Evolutionary conservation across 352 stramenopile genomes (phyloP).

Genomic region (Pythium sp.): DNA sequence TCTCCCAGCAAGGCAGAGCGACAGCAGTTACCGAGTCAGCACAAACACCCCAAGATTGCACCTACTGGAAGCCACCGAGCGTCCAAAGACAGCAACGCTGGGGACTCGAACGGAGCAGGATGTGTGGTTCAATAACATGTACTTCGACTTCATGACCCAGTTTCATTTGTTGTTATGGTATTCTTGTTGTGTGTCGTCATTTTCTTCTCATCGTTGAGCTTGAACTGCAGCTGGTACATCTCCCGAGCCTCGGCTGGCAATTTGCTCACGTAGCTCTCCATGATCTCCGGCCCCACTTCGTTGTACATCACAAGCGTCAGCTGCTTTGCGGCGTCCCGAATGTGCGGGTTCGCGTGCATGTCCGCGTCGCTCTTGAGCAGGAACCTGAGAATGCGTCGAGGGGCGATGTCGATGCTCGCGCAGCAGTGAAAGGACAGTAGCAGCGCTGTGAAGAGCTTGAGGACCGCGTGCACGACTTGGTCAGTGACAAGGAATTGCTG

Average conservation of each 20-base stretch:
- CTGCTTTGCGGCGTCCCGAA: conserved; percentile 38
- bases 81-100: conserved; percentile 4
- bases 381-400: conserved; percentile 35
- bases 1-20: neutral
- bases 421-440: conserved; percentile 47
- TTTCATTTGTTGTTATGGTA: conserved; percentile 9
- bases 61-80: neutral
- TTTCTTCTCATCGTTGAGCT: neutral
- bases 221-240: conserved; percentile 13
- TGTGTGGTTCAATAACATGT: conserved; percentile 6
- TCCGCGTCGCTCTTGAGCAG: conserved; percentile 27
- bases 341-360: conserved; percentile 36
- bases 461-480: conserved; percentile 32
- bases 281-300: conserved; percentile 32
- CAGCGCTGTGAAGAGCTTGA: conserved; percentile 42
- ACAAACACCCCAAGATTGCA: neutral
- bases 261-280: conserved; percentile 10
- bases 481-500: conserved; percentile 14
- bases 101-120: conserved; percentile 17
- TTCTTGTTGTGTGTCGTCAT: neutral
- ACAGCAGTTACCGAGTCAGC: neutral
- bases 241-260: neutral
- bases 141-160: neutral
- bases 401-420: conserved; percentile 41
- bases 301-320: conserved; percentile 31